Evolutionary conservation across 2,329 filamentous ascomycete species (phyloP), one percentile per base, ranked within the genome.

Genomic region (Dothideomycetes sp.): DNA sequence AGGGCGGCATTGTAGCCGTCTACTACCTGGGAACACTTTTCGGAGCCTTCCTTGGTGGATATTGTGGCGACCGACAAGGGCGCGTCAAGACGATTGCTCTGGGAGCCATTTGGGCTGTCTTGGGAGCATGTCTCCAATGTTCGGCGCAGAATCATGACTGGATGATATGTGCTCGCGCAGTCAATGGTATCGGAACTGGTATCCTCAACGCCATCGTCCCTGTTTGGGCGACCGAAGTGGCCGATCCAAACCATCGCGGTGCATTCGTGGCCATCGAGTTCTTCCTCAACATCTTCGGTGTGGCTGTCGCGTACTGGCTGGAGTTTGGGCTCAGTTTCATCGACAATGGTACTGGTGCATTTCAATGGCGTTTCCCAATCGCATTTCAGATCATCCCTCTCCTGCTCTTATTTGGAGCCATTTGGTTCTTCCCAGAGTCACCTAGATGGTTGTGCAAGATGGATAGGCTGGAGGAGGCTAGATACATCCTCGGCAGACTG

Each of bases 181-280:
- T 42, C 11, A 44, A 44, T 17, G 42, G 42, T 12, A 41, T 44
- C 14, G 41, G 41, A 7, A 84, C 78, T 2, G 81, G 81, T 17
- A 75, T 83, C 37, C 55, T 84, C 27, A 84, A 82, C 50, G 73
- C 77, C 5, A 82, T 84, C 45, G 73, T 79, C 0, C 80, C 80
- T 0, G 78, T 82, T 3, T 84, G 77, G 77, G 77, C 78, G 1
- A 80, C 79, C 0, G 81, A 84, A 56, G 80, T 75, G 0, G 74
- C 77, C 0, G 73, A 79, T 30, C 76, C 83, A 50, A 81, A 72
- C 0, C 77, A 73, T 2, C 71, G 81, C 31, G 81, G 81, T 4
- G 70, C 77, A 35, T 81, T 82, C 46, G 75, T 84, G 41, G 76
- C 78, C 8, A 77, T 82, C 39, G 80, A 84, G 50, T 84, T 85